Conservation (phyloP, 192 early-diverging fungal species). For the Coemansia sp. region DNA sequence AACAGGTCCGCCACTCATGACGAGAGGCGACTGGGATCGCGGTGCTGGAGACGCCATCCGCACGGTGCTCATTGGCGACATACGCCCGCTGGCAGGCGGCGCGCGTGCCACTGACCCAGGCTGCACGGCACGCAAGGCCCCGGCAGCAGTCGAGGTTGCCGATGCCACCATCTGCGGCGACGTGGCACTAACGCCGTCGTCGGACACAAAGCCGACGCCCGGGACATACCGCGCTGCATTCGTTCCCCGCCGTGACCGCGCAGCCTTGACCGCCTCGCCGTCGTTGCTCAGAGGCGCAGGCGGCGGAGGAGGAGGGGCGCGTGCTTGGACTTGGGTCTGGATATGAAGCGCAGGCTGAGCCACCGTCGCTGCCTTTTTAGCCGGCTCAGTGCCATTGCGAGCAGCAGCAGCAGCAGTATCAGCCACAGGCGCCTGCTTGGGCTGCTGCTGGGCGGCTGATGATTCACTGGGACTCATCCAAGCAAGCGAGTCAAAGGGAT, state of each 20-base stretch:
- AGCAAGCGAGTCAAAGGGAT: slow-evolving; percentile 44
- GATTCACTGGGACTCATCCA: slow-evolving; percentile 10
- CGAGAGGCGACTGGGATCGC: slow-evolving; percentile 37
- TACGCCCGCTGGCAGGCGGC: slow-evolving; percentile 21
- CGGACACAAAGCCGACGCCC: slow-evolving; percentile 51
- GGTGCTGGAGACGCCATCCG: slow-evolving; percentile 28
- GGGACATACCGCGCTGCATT: slow-evolving; percentile 55
- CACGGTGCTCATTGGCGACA: slow-evolving; percentile 41
- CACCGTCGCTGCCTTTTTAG: not conserved
- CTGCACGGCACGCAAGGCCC: slow-evolving; percentile 14
- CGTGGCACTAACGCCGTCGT: slow-evolving; percentile 44
- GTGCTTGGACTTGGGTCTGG: not conserved
- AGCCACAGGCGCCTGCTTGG: not conserved
- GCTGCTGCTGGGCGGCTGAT: slow-evolving; percentile 2
- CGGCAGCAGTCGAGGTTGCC: not conserved
- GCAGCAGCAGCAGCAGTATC: slow-evolving; percentile 7
- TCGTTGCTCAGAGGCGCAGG: not conserved
- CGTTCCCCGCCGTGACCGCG: slow-evolving; percentile 37
- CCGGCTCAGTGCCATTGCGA: not conserved
- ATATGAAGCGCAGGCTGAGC: not conserved
- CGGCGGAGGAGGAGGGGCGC: not conserved
- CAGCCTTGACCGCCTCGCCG: not conserved
- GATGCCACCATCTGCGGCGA: slow-evolving; percentile 35
- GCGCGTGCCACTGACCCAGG: not conserved
- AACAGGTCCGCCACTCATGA: slow-evolving; percentile 3